phyloP scores from a whole-genome alignment of 2,329 filamentous ascomycete species.

The Intubia oerlemansii region DNA sequence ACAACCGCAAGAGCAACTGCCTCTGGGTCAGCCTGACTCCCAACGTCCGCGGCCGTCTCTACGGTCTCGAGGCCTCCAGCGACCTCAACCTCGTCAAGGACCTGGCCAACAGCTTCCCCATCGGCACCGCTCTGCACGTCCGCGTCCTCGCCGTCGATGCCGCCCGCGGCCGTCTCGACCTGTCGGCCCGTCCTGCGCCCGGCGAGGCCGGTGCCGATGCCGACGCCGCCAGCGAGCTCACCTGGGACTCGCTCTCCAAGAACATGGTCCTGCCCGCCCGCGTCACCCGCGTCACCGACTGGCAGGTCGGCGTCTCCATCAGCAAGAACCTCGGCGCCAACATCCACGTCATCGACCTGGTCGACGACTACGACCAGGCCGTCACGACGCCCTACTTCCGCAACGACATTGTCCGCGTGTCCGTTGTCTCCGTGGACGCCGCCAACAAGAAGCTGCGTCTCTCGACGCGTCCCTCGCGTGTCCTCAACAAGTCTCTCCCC shows the following conservation, averaged over 20 bases:
- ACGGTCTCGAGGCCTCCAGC: slow-evolving; percentile 66
- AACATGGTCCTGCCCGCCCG: slow-evolving; percentile 68
- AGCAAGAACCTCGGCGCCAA: slow-evolving; percentile 61
- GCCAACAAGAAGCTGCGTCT: slow-evolving; percentile 69
- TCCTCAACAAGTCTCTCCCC: slow-evolving; percentile 65
- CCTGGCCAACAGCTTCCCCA: slow-evolving; percentile 58
- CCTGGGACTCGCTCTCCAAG: slow-evolving; percentile 49
- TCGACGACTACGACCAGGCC: slow-evolving; percentile 67
- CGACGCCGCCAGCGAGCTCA: slow-evolving; percentile 33
- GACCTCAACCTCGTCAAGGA: slow-evolving; percentile 63
- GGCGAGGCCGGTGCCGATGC: too few species aligned
- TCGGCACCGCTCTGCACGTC: slow-evolving; percentile 74
- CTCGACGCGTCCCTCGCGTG: slow-evolving; percentile 68
- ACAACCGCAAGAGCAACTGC: slow-evolving; percentile 61
- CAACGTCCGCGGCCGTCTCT: slow-evolving; percentile 66
- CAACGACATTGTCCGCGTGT: slow-evolving; percentile 76
- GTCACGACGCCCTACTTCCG: slow-evolving; percentile 57
- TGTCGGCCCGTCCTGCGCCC: slow-evolving; percentile 65
- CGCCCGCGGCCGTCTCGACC: slow-evolving; percentile 54
- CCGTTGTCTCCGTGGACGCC: slow-evolving; percentile 57
- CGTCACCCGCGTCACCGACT: slow-evolving; percentile 70
- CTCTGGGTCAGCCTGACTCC: slow-evolving; percentile 86
- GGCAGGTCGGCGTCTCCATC: slow-evolving; percentile 67
- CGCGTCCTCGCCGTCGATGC: slow-evolving; percentile 56
- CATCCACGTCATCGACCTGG: slow-evolving; percentile 62